These are phyloP conservation scores for Penicillium psychrosexuale DNA, from an alignment of 2,329 filamentous ascomycete genomes.

Conservation along the genomic window DNA sequence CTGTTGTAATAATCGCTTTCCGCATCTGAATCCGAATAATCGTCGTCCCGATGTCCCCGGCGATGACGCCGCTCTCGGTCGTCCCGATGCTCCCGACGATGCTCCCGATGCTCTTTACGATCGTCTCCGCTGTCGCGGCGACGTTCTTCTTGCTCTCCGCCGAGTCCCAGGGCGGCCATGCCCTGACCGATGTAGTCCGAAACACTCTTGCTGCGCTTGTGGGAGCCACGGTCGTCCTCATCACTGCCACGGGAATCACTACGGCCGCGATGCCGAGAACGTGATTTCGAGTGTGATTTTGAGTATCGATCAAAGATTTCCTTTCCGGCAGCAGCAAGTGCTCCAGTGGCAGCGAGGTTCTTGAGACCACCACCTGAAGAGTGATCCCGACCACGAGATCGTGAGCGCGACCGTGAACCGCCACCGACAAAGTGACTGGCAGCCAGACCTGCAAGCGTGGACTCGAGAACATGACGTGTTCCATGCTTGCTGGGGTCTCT, in stretches of 20 bases:
- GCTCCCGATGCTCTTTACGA: conserved; percentile 5
- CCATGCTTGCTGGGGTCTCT: conserved; percentile 67
- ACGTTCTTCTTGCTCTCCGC: conserved; percentile 24
- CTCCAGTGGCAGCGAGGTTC: conserved; percentile 43
- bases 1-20: conserved; percentile 34
- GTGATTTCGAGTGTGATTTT: conserved; percentile 26
- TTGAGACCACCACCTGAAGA: conserved; percentile 48
- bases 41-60: conserved; percentile 25
- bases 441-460: conserved; percentile 82
- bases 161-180: conserved; percentile 45
- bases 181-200: conserved; percentile 46
- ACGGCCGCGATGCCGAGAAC: conserved; percentile 40
- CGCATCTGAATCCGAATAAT: conserved; percentile 43
- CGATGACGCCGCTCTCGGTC: conserved; percentile 31
- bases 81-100: conserved; percentile 11
- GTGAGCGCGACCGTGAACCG: conserved; percentile 64
- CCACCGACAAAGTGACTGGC: conserved; percentile 85
- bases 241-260: conserved; percentile 48
- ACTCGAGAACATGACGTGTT: conserved; percentile 79
- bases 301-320: conserved; percentile 41
- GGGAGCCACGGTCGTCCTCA: conserved; percentile 42
- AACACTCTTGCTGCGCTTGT: conserved; percentile 47
- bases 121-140: conserved; percentile 20
- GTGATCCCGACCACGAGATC: conserved; percentile 56
- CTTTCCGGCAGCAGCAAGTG: conserved; percentile 49